These are phyloP conservation scores for Picochlorum costavermella DNA, from an alignment of 139 green algal genomes.

Conservation along the genomic window DNA sequence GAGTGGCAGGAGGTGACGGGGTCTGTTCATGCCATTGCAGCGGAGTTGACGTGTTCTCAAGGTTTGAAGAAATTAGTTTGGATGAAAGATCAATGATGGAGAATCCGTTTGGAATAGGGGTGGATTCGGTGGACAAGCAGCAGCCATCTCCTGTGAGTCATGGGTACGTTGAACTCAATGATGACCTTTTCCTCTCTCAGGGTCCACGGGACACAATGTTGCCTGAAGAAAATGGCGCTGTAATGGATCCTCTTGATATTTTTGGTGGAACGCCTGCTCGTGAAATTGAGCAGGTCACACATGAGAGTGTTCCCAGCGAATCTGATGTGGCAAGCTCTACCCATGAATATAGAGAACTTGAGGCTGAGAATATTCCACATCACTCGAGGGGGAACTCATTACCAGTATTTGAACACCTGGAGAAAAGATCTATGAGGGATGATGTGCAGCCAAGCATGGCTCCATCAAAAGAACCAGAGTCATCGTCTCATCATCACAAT, in stretches of 20 bases:
- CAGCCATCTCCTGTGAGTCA: too few relatives aligned
- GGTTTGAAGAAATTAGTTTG: too few relatives aligned
- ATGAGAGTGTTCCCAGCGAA: background rate
- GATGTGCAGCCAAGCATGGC: background rate
- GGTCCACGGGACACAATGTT: too few relatives aligned
- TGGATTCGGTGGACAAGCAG: too few relatives aligned
- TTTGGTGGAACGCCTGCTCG: slow-evolving; percentile 19
- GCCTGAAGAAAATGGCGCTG: background rate
- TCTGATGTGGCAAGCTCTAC: background rate
- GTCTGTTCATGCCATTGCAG: too few relatives aligned
- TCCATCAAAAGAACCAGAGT: background rate
- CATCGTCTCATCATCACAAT: background rate
- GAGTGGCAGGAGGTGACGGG: too few relatives aligned
- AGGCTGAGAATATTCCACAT: background rate
- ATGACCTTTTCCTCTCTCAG: too few relatives aligned
- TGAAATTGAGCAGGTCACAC: background rate
- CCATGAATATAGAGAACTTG: background rate
- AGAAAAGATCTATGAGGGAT: background rate
- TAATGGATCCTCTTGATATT: slow-evolving; percentile 19
- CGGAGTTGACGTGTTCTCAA: too few relatives aligned
- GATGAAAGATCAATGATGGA: too few relatives aligned
- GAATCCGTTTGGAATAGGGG: too few relatives aligned
- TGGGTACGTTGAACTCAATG: too few relatives aligned
- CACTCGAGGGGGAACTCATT: background rate
- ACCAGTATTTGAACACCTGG: background rate